Evolutionary conservation across 371 early-diverging fungal species (phyloP).

Genomic region (Mucor sp.): DNA sequence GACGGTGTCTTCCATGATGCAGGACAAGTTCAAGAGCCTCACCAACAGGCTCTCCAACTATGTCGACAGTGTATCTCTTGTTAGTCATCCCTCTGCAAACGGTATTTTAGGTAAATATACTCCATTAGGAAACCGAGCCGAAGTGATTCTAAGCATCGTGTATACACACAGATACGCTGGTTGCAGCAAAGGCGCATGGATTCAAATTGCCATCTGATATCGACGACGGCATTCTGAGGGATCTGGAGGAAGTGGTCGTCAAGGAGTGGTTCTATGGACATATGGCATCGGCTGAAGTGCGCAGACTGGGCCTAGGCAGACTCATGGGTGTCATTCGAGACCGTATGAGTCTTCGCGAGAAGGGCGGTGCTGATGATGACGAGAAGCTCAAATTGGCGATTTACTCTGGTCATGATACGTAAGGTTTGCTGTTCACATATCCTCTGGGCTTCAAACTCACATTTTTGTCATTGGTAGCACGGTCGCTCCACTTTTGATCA

Average conservation of each 20-base stretch:
- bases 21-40: conserved; percentile 33
- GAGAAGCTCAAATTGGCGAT: conserved; percentile 61
- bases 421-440: conserved; percentile 11
- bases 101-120: conserved; percentile 43
- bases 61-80: conserved; percentile 42
- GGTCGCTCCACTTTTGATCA: conserved; percentile 65
- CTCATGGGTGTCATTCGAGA: conserved; percentile 56
- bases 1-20: conserved; percentile 31
- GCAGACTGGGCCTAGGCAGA: conserved; percentile 56
- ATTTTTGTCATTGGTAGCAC: conserved; percentile 44
- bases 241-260: conserved; percentile 43
- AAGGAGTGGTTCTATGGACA: conserved; percentile 49
- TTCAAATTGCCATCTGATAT: conserved; percentile 54
- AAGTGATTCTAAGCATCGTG: not conserved
- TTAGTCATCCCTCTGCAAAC: conserved; percentile 54
- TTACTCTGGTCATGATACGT: conserved; percentile 83
- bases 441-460: not conserved
- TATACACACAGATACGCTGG: conserved; percentile 35
- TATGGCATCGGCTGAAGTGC: conserved; percentile 34
- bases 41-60: conserved; percentile 31
- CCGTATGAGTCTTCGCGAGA: conserved; percentile 40
- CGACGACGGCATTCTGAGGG: conserved; percentile 30
- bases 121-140: conserved; percentile 2
- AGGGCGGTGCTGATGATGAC: conserved; percentile 26
- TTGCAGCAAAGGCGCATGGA: conserved; percentile 51